Evolutionary conservation across 257 asterid genomes (phyloP).

Genomic region (Solanum pennellii): DNA sequence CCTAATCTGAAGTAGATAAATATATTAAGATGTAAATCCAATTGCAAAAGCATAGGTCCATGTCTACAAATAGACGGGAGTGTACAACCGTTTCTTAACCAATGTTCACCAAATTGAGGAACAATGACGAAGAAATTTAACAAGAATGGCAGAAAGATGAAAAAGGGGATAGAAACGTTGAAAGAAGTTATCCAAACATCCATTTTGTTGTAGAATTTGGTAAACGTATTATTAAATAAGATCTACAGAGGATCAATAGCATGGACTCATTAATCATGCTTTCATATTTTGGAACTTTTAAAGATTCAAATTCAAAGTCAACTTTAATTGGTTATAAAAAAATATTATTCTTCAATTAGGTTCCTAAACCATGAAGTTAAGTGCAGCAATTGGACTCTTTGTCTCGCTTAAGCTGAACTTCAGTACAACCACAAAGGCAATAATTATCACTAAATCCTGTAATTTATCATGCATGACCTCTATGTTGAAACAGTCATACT

Average conservation of each 20-base stretch:
- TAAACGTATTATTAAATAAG: background rate
- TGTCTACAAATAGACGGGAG: background rate
- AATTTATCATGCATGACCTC: no score
- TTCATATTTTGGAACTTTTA: background rate
- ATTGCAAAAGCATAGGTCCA: background rate
- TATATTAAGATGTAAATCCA: background rate
- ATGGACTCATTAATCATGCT: background rate
- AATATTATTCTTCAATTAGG: background rate
- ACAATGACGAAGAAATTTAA: background rate
- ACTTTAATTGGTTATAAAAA: background rate
- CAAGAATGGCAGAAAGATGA: background rate
- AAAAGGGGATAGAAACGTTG: background rate
- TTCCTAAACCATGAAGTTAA: background rate
- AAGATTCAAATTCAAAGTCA: background rate
- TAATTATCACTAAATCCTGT: no score
- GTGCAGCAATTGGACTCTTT: no score
- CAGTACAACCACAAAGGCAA: no score
- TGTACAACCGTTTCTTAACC: background rate
- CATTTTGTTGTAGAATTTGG: background rate
- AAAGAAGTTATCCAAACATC: background rate
- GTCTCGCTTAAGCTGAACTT: no score
- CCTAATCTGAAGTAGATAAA: no score
- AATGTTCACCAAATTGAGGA: background rate
- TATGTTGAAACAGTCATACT: no score
- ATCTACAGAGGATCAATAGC: background rate